Conservation (phyloP, 331 rosid genomes). For the Pyracantha coccinea region DNA sequence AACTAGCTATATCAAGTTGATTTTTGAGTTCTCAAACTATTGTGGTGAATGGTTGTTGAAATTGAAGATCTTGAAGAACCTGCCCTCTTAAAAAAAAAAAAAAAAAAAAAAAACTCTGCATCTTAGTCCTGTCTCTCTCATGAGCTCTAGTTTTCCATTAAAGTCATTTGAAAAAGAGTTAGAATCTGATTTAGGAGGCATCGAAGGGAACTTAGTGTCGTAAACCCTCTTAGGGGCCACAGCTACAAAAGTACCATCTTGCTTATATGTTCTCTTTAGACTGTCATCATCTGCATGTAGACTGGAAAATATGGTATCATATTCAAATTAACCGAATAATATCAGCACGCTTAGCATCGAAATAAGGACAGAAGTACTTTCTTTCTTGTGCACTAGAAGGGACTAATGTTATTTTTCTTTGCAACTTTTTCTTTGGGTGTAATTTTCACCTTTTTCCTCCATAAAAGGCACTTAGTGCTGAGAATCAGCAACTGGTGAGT, state of each 20-base stretch:
- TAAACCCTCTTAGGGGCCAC: constrained; percentile 12
- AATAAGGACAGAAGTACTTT: background rate
- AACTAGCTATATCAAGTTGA: background rate
- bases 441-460: background rate
- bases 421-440: background rate
- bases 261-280: constrained; percentile 13
- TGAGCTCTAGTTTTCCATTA: background rate
- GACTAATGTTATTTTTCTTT: background rate
- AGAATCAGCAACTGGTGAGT: constrained; percentile 54
- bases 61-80: background rate
- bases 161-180: background rate
- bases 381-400: background rate
- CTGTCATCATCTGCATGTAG: constrained; percentile 19
- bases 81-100: background rate
- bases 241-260: constrained; percentile 4
- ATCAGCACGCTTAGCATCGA: background rate
- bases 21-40: too few relatives aligned
- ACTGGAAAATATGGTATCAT: constrained; percentile 5
- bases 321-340: constrained; percentile 5
- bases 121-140: background rate
- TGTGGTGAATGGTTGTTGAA: background rate
- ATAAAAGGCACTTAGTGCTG: constrained; percentile 49
- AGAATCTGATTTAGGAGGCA: too few relatives aligned
- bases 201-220: background rate
- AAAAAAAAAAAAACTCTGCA: background rate